These are phyloP conservation scores for Phialophora macrospora DNA, from an alignment of 2,329 filamentous ascomycete species.

Conservation along the genomic window DNA sequence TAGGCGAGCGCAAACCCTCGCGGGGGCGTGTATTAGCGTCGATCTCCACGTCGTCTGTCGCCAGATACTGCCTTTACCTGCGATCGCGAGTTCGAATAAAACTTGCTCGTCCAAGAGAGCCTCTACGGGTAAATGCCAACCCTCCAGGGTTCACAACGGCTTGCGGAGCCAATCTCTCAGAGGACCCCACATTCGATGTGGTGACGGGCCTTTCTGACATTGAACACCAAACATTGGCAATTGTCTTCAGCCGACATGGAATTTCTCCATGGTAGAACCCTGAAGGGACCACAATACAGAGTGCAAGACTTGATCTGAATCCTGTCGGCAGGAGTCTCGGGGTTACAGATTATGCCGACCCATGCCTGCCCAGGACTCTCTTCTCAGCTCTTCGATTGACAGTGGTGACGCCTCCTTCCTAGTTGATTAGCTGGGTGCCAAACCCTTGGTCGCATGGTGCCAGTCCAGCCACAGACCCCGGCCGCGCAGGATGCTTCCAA, in stretches of 20 bases:
- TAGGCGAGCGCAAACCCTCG: neutral
- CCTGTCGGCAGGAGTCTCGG: neutral
- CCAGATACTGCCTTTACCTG: neutral
- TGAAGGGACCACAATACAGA: neutral
- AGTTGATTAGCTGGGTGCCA: neutral
- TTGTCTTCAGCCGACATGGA: neutral
- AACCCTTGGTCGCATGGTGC: slow-evolving; percentile 3
- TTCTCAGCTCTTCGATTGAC: neutral
- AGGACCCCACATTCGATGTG: neutral
- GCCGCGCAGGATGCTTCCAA: neutral
- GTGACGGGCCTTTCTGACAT: no score
- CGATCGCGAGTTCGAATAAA: slow-evolving; percentile 5
- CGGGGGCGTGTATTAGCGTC: neutral
- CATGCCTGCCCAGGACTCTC: neutral
- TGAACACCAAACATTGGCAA: neutral
- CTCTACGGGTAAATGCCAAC: neutral
- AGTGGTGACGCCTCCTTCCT: neutral
- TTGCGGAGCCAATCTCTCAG: neutral
- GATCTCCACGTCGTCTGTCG: slow-evolving; percentile 1
- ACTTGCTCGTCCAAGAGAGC: neutral
- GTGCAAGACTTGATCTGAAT: neutral
- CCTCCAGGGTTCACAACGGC: neutral
- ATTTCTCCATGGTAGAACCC: neutral
- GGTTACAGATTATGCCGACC: neutral
- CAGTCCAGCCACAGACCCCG: neutral